phyloP scores from a whole-genome alignment of 805 yeast genomes.

The Kuraishia hungarica region DNA sequence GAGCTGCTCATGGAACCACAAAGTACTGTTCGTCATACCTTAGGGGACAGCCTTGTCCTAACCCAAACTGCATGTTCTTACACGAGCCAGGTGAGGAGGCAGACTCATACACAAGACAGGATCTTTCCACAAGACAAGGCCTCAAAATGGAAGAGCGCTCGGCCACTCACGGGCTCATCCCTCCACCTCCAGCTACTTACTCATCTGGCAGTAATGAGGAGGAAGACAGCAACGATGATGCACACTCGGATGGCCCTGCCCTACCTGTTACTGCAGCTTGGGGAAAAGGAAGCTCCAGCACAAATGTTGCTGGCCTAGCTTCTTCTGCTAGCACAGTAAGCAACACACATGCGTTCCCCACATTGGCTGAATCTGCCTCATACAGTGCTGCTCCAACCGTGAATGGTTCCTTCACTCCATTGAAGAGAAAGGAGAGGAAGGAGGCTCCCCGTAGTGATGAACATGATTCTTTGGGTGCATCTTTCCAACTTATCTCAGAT shows the following conservation, averaged over 20 bases:
- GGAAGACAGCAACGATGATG: conserved; percentile 9
- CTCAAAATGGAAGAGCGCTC: conserved; percentile 37
- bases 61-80: conserved; percentile 97
- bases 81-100: conserved; percentile 99
- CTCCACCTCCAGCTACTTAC: conserved; percentile 17
- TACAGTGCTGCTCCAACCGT: conserved; percentile 11
- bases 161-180: conserved; percentile 25
- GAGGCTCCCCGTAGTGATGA: conserved; percentile 12
- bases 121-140: conserved; percentile 68
- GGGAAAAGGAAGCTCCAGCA: conserved; percentile 29
- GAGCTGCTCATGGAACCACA: conserved; percentile 98
- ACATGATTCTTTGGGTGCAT: conserved; percentile 10
- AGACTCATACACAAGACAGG: conserved; percentile 89
- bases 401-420: conserved; percentile 1
- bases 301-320: conserved; percentile 4
- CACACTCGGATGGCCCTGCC: conserved; percentile 14
- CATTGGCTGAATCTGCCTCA: conserved; percentile 32
- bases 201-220: conserved; percentile 10
- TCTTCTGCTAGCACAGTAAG: background rate
- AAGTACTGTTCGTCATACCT: conserved; percentile 95
- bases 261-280: conserved; percentile 71
- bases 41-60: conserved; percentile 93
- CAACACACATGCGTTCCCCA: conserved; percentile 40
- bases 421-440: conserved; percentile 8
- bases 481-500: conserved; percentile 15